A percentile compares a stretch with the other conserved stretches of the same genome.
phyloP scores from a whole-genome alignment of 345 rosid genomes.

The Brassica rapa region DNA sequence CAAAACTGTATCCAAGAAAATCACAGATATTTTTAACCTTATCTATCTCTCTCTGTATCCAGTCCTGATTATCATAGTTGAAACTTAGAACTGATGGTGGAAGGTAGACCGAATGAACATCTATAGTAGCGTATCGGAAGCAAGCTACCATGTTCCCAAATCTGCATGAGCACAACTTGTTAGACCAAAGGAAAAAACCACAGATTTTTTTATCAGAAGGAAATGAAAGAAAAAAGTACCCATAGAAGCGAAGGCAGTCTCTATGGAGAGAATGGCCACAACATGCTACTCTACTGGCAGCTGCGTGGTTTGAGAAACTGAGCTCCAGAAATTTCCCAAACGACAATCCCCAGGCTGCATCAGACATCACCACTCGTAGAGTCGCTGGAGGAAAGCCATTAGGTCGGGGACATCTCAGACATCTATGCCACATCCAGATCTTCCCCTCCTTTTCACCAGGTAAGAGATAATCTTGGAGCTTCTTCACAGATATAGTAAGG shows the following conservation, averaged over 20 bases:
- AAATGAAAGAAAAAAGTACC: slow-evolving; percentile 46
- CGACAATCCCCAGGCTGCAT: slow-evolving; percentile 99
- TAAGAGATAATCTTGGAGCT: slow-evolving; percentile 64
- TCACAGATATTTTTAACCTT: slow-evolving; percentile 49
- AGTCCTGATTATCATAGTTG: slow-evolving; percentile 64
- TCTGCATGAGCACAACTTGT: slow-evolving; percentile 52
- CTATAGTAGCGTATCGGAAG: slow-evolving; percentile 92
- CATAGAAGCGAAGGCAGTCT: slow-evolving; percentile 99
- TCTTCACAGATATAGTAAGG: slow-evolving; percentile 95
- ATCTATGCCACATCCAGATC: slow-evolving; percentile 99
- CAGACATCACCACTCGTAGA: slow-evolving; percentile 89
- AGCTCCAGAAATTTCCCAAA: slow-evolving; percentile 99
- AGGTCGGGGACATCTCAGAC: slow-evolving; percentile 79
- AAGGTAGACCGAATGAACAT: slow-evolving; percentile 87
- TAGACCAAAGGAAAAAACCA: slow-evolving; percentile 19
- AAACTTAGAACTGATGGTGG: slow-evolving; percentile 86
- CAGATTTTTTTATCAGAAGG: neutral
- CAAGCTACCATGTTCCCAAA: slow-evolving; percentile 97
- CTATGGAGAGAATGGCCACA: slow-evolving; percentile 99
- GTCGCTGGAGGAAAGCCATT: slow-evolving; percentile 93
- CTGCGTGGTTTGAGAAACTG: slow-evolving; percentile 97
- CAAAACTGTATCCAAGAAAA: slow-evolving; percentile 27
- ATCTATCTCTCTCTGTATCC: slow-evolving; percentile 78
- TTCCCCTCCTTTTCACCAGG: slow-evolving; percentile 92
- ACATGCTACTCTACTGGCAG: slow-evolving; percentile 99